These are phyloP conservation scores for Globisporangium spinosum DNA, from an alignment of 352 stramenopile genomes.

Conservation along the genomic window DNA sequence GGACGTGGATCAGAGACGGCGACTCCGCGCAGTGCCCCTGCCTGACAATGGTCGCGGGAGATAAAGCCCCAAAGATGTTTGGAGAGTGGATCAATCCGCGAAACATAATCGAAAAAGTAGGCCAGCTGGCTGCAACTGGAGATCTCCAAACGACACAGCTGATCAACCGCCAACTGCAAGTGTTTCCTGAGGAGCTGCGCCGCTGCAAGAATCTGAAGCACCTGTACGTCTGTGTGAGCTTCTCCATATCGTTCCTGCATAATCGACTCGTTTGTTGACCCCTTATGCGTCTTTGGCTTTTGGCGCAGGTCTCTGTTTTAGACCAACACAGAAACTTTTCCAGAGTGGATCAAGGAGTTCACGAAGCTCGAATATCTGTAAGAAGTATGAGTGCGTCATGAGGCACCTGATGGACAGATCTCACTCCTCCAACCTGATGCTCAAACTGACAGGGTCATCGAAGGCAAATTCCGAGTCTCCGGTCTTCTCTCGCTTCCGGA, in stretches of 20 bases:
- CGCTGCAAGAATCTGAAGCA: slow-evolving; percentile 27
- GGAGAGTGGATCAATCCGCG: slow-evolving; percentile 22
- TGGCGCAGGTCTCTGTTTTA: slow-evolving; percentile 33
- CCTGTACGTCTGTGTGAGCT: slow-evolving; percentile 19
- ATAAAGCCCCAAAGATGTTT: slow-evolving; percentile 8
- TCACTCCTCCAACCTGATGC: background rate
- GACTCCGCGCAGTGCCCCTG: background rate
- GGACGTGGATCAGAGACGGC: background rate
- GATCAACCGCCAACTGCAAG: slow-evolving; percentile 26
- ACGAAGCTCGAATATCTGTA: slow-evolving; percentile 33
- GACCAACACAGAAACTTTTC: slow-evolving; percentile 29
- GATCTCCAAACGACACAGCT: slow-evolving; percentile 30
- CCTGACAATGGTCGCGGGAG: background rate
- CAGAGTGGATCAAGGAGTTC: slow-evolving; percentile 31
- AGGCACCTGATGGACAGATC: background rate
- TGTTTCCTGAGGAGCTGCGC: slow-evolving; percentile 23
- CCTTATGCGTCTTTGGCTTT: background rate
- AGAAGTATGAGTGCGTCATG: background rate
- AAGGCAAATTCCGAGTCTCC: background rate
- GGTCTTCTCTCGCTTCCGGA: slow-evolving; percentile 12
- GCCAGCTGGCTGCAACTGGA: slow-evolving; percentile 24
- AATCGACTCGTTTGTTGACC: background rate
- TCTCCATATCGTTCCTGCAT: background rate
- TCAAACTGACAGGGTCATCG: slow-evolving; percentile 1
- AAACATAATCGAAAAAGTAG: slow-evolving; percentile 15